These are phyloP conservation scores for Ensete ventricosum DNA, from an alignment of 176 grass and related monocot genomes.

Conservation along the genomic window DNA sequence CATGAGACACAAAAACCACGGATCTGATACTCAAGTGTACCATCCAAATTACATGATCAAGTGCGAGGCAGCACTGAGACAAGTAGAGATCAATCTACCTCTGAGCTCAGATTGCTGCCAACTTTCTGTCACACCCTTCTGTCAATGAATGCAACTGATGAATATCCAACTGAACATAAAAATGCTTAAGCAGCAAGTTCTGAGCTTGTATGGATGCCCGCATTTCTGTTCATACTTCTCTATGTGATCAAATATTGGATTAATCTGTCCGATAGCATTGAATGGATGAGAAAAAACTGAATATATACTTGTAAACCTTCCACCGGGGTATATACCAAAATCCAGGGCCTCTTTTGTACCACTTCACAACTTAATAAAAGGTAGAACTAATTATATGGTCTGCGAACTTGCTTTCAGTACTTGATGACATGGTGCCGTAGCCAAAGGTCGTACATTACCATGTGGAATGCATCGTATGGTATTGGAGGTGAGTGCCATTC, in stretches of 20 bases:
- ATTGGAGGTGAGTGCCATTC: slow-evolving; percentile 88
- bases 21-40: background rate
- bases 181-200: background rate
- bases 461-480: slow-evolving; percentile 84
- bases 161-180: background rate
- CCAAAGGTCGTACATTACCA: slow-evolving; percentile 97
- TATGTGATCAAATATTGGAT: background rate
- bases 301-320: background rate
- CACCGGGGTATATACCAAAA: background rate
- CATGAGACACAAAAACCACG: too few species aligned
- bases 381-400: background rate
- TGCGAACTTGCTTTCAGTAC: slow-evolving; percentile 10
- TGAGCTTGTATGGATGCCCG: background rate
- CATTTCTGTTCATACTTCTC: background rate
- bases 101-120: background rate
- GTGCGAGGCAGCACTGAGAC: background rate
- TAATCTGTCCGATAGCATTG: background rate
- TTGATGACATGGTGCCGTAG: slow-evolving; percentile 84
- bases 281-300: background rate
- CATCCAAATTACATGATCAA: background rate
- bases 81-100: background rate
- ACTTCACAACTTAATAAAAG: background rate
- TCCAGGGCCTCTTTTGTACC: background rate
- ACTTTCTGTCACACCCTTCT: background rate
- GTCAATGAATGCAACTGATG: background rate